Conservation (phyloP, 305 asterid species). For the Fraxinus baroniana region DNA sequence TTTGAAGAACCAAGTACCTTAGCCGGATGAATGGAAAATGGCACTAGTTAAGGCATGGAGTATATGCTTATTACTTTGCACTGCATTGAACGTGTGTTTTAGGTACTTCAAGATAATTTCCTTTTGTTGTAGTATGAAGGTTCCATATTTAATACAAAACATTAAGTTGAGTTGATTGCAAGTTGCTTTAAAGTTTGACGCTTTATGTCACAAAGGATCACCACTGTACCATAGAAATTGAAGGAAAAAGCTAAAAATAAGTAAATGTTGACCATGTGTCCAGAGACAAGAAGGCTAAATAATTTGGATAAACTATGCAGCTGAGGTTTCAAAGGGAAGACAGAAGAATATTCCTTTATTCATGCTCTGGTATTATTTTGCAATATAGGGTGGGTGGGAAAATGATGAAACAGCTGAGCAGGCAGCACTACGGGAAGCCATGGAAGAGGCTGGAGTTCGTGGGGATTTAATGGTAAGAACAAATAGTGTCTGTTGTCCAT, state of each 20-base stretch:
- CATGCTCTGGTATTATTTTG: constrained; percentile 15
- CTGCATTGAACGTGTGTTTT: background rate
- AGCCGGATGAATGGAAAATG: background rate
- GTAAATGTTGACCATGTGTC: background rate
- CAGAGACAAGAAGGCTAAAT: constrained; percentile 1
- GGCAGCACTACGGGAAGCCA: constrained; percentile 85
- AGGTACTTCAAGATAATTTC: background rate
- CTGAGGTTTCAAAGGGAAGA: background rate
- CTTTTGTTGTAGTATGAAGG: background rate
- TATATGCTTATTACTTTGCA: background rate
- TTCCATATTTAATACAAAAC: background rate
- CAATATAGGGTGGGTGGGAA: constrained; percentile 88
- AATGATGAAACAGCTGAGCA: constrained; percentile 86
- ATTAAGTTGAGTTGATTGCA: background rate
- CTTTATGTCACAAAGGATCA: background rate
- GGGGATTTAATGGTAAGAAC: constrained; percentile 69
- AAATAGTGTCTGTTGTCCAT: background rate
- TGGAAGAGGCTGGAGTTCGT: constrained; percentile 92
- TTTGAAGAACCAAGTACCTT: background rate
- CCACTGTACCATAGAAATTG: background rate
- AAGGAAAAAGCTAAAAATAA: background rate
- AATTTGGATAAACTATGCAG: background rate
- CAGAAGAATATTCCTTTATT: constrained; percentile 8
- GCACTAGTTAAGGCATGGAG: background rate
- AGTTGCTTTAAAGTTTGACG: background rate